phyloP scores from a whole-genome alignment of 108 stramenopile species.

The Cylindrotheca fusiformis region DNA sequence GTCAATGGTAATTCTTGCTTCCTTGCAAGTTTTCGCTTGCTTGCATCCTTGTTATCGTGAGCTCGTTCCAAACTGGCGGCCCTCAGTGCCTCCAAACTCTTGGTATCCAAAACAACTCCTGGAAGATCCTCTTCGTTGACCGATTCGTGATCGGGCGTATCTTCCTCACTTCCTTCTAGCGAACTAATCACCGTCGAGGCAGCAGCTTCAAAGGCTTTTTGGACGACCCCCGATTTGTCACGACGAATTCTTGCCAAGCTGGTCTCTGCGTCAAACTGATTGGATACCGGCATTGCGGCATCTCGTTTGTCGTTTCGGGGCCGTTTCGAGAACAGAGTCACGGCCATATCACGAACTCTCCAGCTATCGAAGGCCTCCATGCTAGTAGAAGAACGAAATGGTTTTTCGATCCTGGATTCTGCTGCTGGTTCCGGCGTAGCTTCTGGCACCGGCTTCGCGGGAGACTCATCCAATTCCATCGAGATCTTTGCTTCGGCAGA shows the following conservation, averaged over 20 bases:
- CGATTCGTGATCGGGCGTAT: conserved; percentile 17
- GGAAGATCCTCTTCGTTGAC: conserved; percentile 16
- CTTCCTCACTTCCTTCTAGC: conserved; percentile 22
- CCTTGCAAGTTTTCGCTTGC: conserved; percentile 25
- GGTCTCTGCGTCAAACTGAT: conserved; percentile 15
- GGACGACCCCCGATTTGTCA: conserved; percentile 43
- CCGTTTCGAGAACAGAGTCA: conserved; percentile 8
- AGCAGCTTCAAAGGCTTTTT: conserved; percentile 40
- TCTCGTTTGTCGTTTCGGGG: not conserved
- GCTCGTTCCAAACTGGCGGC: conserved; percentile 29
- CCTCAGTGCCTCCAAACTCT: conserved; percentile 32
- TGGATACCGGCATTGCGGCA: conserved; percentile 2
- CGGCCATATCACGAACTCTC: conserved; percentile 35
- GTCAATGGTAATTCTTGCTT: conserved; percentile 7
- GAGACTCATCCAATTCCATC: not conserved
- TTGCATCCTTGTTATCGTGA: conserved; percentile 43
- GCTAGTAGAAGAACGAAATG: too few relatives aligned
- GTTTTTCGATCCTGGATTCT: not conserved
- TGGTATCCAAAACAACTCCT: conserved; percentile 10
- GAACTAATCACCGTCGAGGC: conserved; percentile 26
- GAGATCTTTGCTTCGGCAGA: not conserved
- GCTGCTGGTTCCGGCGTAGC: not conserved
- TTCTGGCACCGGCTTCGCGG: not conserved
- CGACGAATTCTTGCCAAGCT: conserved; percentile 23
- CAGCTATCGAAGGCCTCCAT: too few relatives aligned